Evolutionary conservation across 108 stramenopile genomes (phyloP).

Genomic region (Poteriospumella lacustris): DNA sequence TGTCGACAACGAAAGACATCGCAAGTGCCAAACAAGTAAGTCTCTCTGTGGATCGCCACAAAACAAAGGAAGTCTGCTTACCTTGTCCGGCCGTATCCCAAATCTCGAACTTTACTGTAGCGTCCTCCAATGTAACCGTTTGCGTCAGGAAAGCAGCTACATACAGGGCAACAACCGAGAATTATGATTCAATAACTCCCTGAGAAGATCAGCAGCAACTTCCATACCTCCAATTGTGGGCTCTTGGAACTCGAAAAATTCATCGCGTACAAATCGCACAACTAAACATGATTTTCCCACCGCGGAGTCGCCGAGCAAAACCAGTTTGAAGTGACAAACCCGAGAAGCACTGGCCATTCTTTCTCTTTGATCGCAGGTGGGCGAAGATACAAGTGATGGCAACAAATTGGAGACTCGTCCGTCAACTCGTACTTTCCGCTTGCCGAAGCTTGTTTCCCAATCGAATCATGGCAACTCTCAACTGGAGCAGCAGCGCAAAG

Average conservation of each 20-base stretch:
- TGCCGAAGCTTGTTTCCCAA: too few relatives aligned
- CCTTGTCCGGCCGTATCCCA: conserved; percentile 73
- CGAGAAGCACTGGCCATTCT: too few relatives aligned
- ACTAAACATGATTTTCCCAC: conserved; percentile 92
- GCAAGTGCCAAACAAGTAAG: background rate
- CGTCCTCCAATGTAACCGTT: conserved; percentile 80
- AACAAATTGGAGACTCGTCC: too few relatives aligned
- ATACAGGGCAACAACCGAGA: background rate
- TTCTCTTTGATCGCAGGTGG: too few relatives aligned
- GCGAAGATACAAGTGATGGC: too few relatives aligned
- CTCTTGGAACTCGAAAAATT: conserved; percentile 98
- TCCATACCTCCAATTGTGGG: conserved; percentile 61
- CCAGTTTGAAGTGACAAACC: conserved; percentile 96
- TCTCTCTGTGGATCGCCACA: background rate
- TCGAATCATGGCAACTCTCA: too few relatives aligned
- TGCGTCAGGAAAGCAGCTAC: conserved; percentile 92
- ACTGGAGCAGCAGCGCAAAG: too few relatives aligned
- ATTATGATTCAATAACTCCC: too few relatives aligned
- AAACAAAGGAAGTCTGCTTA: background rate
- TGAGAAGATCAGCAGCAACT: too few relatives aligned
- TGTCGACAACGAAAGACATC: background rate
- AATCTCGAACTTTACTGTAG: conserved; percentile 96
- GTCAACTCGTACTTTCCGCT: too few relatives aligned
- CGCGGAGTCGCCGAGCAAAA: conserved; percentile 94
- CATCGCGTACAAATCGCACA: conserved; percentile 93